A percentile compares a stretch with the other conserved stretches of the same genome.
Conservation (phyloP, 78 protist genomes). For the Creolimax fragrantissima region DNA sequence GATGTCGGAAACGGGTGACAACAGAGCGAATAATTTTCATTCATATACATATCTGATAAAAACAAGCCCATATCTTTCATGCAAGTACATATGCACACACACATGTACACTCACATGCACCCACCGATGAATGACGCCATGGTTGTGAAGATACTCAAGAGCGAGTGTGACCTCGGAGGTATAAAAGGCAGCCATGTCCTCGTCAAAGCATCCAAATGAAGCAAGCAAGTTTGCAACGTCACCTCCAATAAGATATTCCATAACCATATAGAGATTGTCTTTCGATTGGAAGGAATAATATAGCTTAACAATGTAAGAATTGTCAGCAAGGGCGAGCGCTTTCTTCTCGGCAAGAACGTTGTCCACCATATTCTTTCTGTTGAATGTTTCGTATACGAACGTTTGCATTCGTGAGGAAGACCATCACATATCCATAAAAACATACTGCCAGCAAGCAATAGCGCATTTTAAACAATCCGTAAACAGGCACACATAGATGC, state of each 20-base stretch:
- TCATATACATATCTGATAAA: no score
- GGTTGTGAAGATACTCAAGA: constrained; percentile 36
- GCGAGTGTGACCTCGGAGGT: constrained; percentile 27
- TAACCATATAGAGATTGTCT: constrained; percentile 34
- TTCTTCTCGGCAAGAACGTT: constrained; percentile 47
- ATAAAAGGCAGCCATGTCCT: constrained; percentile 25
- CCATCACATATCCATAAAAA: no score
- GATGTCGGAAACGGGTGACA: no score
- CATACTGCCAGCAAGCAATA: no score
- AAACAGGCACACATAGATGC: no score
- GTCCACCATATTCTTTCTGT: constrained; percentile 42
- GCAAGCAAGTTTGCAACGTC: constrained; percentile 27
- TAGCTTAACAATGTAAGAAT: constrained; percentile 43
- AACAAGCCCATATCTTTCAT: no score
- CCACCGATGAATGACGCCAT: constrained; percentile 22
- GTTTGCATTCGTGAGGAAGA: no score
- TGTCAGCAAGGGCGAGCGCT: constrained; percentile 16
- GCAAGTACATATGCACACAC: no score
- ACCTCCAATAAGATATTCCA: constrained; percentile 52
- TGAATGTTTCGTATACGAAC: neutral
- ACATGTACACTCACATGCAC: neutral
- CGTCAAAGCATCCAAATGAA: constrained; percentile 17
- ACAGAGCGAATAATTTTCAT: no score
- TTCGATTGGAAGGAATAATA: constrained; percentile 39
- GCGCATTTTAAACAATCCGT: no score